Evolutionary conservation across 2,329 filamentous ascomycete species (phyloP).

Genomic region (Aureobasidium sp.): DNA sequence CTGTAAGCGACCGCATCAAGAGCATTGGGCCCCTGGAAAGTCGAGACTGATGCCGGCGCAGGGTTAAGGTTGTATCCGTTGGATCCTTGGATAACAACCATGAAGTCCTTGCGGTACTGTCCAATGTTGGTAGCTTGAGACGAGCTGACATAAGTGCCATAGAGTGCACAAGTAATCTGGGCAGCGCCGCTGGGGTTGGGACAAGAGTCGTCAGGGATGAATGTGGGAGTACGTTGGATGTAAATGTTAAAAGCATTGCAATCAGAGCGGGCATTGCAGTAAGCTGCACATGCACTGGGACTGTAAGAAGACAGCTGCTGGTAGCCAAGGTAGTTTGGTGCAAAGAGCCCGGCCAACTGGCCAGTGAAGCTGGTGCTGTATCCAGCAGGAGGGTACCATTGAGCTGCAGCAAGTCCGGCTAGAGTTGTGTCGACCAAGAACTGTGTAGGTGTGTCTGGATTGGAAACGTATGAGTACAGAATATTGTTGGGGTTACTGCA

Average conservation of each 20-base stretch:
- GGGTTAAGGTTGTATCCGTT: slow-evolving; percentile 18
- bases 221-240: slow-evolving; percentile 17
- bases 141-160: slow-evolving; percentile 9
- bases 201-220: slow-evolving; percentile 18
- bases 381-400: slow-evolving; percentile 17
- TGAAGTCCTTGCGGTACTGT: slow-evolving; percentile 23
- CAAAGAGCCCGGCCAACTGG: slow-evolving; percentile 2
- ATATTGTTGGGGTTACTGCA: slow-evolving; percentile 11
- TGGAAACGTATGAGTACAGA: slow-evolving; percentile 13
- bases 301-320: slow-evolving; percentile 16
- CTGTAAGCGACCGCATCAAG: slow-evolving; percentile 12
- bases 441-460: slow-evolving; percentile 13
- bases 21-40: slow-evolving; percentile 15
- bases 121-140: slow-evolving; percentile 24
- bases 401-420: slow-evolving; percentile 10
- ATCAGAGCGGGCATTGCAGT: slow-evolving; percentile 18
- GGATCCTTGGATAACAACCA: slow-evolving; percentile 23
- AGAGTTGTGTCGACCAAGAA: slow-evolving; percentile 15
- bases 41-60: slow-evolving; percentile 12
- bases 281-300: slow-evolving; percentile 16
- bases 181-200: slow-evolving; percentile 14
- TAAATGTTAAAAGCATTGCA: slow-evolving; percentile 21
- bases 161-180: slow-evolving; percentile 16
- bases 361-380: slow-evolving; percentile 17
- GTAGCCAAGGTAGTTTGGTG: slow-evolving; percentile 19